These are phyloP conservation scores for Malus hybrid DNA, from an alignment of 331 rosid species.

Conservation along the genomic window DNA sequence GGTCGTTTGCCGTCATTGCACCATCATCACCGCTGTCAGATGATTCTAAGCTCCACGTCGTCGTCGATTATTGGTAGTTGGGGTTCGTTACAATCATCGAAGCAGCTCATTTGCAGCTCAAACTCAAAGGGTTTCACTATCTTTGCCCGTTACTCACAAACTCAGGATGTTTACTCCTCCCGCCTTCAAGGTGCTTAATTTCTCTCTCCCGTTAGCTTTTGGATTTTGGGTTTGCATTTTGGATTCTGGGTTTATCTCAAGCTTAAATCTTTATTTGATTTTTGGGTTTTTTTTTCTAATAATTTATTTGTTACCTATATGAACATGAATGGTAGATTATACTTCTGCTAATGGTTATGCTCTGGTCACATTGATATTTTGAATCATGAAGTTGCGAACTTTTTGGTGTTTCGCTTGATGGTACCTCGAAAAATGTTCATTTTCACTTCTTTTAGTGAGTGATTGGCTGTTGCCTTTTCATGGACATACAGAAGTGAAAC, in stretches of 20 bases:
- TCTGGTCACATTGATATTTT: neutral
- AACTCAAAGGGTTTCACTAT: conserved; percentile 38
- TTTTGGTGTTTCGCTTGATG: neutral
- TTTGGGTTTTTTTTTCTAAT: neutral
- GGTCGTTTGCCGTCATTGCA: conserved; percentile 31
- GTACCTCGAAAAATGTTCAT: neutral
- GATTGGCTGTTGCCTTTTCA: neutral
- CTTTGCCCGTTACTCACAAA: conserved; percentile 64
- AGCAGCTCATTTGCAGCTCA: conserved; percentile 21
- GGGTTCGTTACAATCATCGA: conserved; percentile 11
- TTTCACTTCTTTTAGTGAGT: neutral
- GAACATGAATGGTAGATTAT: neutral
- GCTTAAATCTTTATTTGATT: neutral
- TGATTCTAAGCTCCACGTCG: conserved; percentile 5
- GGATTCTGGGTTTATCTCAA: neutral
- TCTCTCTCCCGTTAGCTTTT: neutral
- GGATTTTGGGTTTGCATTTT: neutral
- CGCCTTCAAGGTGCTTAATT: conserved; percentile 58
- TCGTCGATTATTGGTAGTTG: conserved; percentile 2
- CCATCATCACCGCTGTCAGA: conserved; percentile 25
- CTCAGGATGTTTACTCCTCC: conserved; percentile 64
- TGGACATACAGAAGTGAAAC: neutral
- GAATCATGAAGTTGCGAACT: neutral
- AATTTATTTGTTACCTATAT: neutral
- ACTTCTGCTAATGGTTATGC: neutral